Conservation (phyloP, 805 yeast species). For the Candida montana region DNA sequence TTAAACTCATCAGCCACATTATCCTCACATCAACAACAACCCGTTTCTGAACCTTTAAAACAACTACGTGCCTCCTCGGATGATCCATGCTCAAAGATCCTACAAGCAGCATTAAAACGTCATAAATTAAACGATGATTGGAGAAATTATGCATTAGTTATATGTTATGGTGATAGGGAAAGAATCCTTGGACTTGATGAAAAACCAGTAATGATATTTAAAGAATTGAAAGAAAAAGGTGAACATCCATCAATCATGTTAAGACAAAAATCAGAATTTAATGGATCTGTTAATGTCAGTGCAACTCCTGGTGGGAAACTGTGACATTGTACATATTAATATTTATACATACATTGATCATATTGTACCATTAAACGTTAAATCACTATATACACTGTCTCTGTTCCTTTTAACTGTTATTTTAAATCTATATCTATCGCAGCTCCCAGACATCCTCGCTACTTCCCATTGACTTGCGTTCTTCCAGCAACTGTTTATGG, state of each 20-base stretch:
- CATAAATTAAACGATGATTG: conserved; percentile 79
- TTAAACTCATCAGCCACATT: background rate
- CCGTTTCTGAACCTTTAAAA: conserved; percentile 62
- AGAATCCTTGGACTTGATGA: conserved; percentile 78
- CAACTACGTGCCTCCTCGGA: conserved; percentile 82
- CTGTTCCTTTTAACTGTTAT: background rate
- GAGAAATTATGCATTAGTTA: conserved; percentile 82
- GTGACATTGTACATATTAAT: too few species aligned
- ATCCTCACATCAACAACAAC: conserved; percentile 10
- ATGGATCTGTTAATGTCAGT: conserved; percentile 18
- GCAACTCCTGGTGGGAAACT: conserved; percentile 41
- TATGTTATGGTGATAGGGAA: conserved; percentile 89
- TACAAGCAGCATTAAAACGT: conserved; percentile 83
- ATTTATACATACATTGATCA: too few species aligned
- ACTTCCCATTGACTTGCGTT: conserved; percentile 61
- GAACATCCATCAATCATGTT: conserved; percentile 89
- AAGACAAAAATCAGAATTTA: conserved; percentile 65
- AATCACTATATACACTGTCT: background rate
- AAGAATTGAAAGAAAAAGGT: conserved; percentile 80
- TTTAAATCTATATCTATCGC: background rate
- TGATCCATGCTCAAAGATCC: conserved; percentile 83
- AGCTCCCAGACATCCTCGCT: conserved; percentile 83
- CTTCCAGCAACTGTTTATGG: conserved; percentile 57
- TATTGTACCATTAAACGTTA: too few species aligned
- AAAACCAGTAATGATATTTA: conserved; percentile 80